These are phyloP conservation scores for Aphanomyces euteiches DNA, from an alignment of 352 stramenopile genomes.

Conservation along the genomic window DNA sequence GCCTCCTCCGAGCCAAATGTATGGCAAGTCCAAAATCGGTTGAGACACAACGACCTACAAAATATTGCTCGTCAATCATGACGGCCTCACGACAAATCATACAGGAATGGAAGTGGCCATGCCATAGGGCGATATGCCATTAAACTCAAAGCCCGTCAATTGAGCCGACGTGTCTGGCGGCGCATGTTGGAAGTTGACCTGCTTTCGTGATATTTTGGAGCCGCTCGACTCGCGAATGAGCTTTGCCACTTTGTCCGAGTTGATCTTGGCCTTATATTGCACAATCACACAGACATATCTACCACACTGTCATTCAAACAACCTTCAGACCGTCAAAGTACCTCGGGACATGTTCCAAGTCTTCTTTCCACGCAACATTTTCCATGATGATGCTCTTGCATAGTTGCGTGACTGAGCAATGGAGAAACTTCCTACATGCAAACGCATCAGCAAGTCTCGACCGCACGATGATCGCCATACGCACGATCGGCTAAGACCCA, in stretches of 20 bases:
- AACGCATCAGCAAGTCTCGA: background rate
- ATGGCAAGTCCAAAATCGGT: conserved; percentile 47
- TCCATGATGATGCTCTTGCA: conserved; percentile 90
- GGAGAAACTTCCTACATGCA: conserved; percentile 50
- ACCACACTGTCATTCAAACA: background rate
- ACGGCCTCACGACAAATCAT: background rate
- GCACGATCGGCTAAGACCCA: conserved; percentile 63
- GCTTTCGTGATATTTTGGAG: conserved; percentile 47
- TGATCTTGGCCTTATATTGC: conserved; percentile 83
- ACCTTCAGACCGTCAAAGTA: conserved; percentile 20
- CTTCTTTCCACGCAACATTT: conserved; percentile 72
- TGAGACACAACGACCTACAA: conserved; percentile 64
- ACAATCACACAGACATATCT: conserved; percentile 83
- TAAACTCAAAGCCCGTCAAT: conserved; percentile 82
- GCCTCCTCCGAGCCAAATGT: conserved; percentile 78
- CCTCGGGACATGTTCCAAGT: conserved; percentile 49
- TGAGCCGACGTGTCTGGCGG: conserved; percentile 58
- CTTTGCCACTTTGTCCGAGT: conserved; percentile 52
- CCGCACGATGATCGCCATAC: conserved; percentile 33
- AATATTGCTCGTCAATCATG: background rate
- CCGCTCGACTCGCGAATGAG: conserved; percentile 47
- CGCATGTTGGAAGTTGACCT: conserved; percentile 87
- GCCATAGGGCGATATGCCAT: conserved; percentile 77
- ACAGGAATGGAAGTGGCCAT: conserved; percentile 71
- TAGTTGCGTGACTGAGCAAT: conserved; percentile 61